Evolutionary conservation across 1,284 basidiomycete species (phyloP).

Genomic region (Apiotrichum montevideense): DNA sequence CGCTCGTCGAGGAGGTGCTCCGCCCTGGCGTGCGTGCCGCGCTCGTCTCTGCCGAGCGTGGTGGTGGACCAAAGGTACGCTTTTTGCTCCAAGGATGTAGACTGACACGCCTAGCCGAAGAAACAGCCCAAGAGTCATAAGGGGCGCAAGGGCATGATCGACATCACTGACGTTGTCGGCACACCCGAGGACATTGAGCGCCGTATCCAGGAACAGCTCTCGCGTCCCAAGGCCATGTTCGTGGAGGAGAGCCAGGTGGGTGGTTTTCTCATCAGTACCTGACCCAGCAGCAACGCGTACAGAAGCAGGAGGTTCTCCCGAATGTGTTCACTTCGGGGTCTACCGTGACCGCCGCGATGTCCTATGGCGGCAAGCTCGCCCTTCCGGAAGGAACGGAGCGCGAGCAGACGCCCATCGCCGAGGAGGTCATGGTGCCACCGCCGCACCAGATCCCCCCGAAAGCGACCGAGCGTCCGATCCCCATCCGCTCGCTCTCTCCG

Average conservation of each 20-base stretch:
- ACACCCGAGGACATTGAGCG: constrained; percentile 26
- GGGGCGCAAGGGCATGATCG: constrained; percentile 21
- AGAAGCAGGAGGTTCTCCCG: constrained; percentile 60
- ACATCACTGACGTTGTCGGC: constrained; percentile 39
- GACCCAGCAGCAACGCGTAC: constrained; percentile 46
- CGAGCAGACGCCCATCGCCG: constrained; percentile 48
- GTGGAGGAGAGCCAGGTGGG: constrained; percentile 28
- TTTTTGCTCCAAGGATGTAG: not conserved
- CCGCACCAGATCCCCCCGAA: constrained; percentile 72
- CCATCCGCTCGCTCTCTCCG: constrained; percentile 67
- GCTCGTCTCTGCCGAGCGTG: constrained; percentile 13
- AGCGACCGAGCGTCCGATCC: constrained; percentile 64
- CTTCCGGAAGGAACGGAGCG: constrained; percentile 79
- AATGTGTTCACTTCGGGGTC: constrained; percentile 78
- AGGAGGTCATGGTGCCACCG: constrained; percentile 85
- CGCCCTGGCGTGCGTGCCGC: constrained; percentile 27
- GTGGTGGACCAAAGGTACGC: constrained; percentile 10
- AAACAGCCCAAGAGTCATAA: constrained; percentile 24
- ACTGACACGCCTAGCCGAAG: constrained; percentile 1
- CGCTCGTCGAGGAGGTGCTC: constrained; percentile 40
- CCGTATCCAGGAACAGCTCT: constrained; percentile 38
- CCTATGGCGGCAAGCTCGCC: constrained; percentile 65
- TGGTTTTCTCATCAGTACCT: constrained; percentile 1
- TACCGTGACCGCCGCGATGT: constrained; percentile 60
- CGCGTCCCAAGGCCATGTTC: constrained; percentile 34